These are phyloP conservation scores for Paracamarosporium sp. DNA, from an alignment of 2,329 filamentous ascomycete genomes.

Conservation along the genomic window DNA sequence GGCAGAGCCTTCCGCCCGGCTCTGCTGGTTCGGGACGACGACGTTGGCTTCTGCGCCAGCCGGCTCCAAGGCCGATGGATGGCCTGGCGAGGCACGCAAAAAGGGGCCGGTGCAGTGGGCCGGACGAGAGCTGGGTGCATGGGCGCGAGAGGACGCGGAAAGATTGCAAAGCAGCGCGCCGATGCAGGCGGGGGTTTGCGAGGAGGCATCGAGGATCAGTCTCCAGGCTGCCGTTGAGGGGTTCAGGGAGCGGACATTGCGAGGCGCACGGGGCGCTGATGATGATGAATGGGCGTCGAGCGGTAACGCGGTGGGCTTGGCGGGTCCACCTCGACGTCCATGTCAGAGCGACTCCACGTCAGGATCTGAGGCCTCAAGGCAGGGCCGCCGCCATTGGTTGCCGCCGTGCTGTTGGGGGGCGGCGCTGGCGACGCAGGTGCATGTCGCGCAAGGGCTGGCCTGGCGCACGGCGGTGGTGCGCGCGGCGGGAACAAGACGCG, in stretches of 20 bases:
- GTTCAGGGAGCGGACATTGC: slow-evolving; percentile 15
- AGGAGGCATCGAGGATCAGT: slow-evolving; percentile 8
- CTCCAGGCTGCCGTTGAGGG: slow-evolving; percentile 6
- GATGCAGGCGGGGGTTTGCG: not conserved
- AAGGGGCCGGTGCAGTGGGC: slow-evolving; percentile 4
- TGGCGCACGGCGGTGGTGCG: not conserved
- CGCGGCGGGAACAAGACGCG: not conserved
- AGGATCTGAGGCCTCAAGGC: slow-evolving; percentile 11
- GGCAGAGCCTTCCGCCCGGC: not conserved
- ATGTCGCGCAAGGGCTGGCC: not conserved
- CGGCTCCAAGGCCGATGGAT: slow-evolving; percentile 2
- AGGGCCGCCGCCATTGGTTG: slow-evolving; percentile 5
- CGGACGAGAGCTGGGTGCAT: slow-evolving; percentile 3
- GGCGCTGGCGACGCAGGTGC: not conserved
- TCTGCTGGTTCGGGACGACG: slow-evolving; percentile 3
- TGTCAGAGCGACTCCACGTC: slow-evolving; percentile 10
- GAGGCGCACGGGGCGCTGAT: slow-evolving; percentile 6
- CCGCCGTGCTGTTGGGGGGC: not conserved
- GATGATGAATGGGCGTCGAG: slow-evolving; percentile 18
- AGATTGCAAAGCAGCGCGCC: not conserved
- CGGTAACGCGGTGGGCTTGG: slow-evolving; percentile 9
- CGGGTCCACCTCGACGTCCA: not conserved
- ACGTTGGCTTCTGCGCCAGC: not conserved
- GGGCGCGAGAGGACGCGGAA: not conserved
- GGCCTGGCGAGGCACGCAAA: not conserved